Evolutionary conservation across 345 rosid genomes (phyloP).

Genomic region (Noccaea bulbosa): DNA sequence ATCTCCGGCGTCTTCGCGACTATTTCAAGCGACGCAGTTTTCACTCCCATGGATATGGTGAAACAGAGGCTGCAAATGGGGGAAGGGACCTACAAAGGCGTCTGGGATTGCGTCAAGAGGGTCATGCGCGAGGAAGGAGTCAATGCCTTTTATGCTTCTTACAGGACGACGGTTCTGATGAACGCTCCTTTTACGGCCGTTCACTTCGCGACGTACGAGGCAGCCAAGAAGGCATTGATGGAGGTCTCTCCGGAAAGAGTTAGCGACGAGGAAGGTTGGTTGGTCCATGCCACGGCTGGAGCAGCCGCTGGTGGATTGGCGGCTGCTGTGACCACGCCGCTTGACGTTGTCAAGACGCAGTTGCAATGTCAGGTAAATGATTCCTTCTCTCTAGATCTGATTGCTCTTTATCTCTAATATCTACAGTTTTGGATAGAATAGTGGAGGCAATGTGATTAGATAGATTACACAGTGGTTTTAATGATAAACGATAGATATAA

Average conservation of each 20-base stretch:
- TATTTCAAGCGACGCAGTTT: slow-evolving; percentile 82
- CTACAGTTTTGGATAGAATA: not conserved
- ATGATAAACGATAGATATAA: not conserved
- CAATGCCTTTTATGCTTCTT: slow-evolving; percentile 87
- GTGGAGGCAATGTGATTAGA: slow-evolving; percentile 9
- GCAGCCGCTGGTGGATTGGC: slow-evolving; percentile 91
- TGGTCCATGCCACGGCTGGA: slow-evolving; percentile 85
- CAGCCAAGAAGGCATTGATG: slow-evolving; percentile 67
- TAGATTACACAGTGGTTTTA: not conserved
- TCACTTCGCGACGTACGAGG: slow-evolving; percentile 88
- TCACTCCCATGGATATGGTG: slow-evolving; percentile 98
- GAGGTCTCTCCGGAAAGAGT: slow-evolving; percentile 75
- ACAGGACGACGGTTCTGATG: slow-evolving; percentile 90
- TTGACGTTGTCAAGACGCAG: slow-evolving; percentile 95
- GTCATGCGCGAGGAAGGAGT: slow-evolving; percentile 83
- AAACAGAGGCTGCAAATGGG: slow-evolving; percentile 92
- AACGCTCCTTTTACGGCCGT: slow-evolving; percentile 92
- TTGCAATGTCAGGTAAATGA: slow-evolving; percentile 89
- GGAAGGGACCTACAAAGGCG: slow-evolving; percentile 63
- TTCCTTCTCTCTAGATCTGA: not conserved
- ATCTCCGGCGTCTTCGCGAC: slow-evolving; percentile 86
- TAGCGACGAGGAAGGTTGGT: slow-evolving; percentile 63
- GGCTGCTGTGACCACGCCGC: slow-evolving; percentile 79
- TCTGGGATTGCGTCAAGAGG: slow-evolving; percentile 74
- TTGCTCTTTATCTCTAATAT: slow-evolving; percentile 17